Evolutionary conservation across 495 filamentous ascomycete genomes (phyloP).

Genomic region (Aspergillus saccharolyticus): DNA sequence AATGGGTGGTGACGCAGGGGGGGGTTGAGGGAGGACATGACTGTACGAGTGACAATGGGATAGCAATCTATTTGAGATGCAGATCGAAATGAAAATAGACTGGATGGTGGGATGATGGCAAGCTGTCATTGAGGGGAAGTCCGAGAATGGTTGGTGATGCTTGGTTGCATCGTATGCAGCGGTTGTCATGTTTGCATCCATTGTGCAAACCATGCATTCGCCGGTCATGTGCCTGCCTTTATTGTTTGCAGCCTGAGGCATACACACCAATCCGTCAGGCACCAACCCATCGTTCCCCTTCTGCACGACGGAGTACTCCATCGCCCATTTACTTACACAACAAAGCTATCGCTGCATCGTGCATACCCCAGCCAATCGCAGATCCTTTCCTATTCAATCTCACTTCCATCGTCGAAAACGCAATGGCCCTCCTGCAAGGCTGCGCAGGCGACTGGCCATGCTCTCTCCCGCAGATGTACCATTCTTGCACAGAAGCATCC

Average conservation of each 20-base stretch:
- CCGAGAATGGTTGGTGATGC: neutral
- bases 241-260: neutral
- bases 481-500: no score
- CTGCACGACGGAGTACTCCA: no score
- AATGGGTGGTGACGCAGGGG: neutral
- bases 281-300: neutral
- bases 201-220: neutral
- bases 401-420: no score
- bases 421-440: no score
- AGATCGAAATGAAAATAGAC: neutral
- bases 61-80: neutral
- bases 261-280: neutral
- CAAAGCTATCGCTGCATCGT: no score
- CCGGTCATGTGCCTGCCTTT: neutral
- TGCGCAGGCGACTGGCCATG: no score
- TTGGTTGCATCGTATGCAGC: neutral
- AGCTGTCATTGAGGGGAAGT: neutral
- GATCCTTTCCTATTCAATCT: no score
- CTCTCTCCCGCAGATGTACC: no score
- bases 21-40: neutral
- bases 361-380: no score
- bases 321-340: no score
- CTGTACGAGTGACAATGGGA: neutral
- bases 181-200: neutral
- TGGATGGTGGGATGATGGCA: neutral